Evolutionary conservation across 2,329 filamentous ascomycete species (phyloP).

Genomic region (Cyphellophora attinorum): DNA sequence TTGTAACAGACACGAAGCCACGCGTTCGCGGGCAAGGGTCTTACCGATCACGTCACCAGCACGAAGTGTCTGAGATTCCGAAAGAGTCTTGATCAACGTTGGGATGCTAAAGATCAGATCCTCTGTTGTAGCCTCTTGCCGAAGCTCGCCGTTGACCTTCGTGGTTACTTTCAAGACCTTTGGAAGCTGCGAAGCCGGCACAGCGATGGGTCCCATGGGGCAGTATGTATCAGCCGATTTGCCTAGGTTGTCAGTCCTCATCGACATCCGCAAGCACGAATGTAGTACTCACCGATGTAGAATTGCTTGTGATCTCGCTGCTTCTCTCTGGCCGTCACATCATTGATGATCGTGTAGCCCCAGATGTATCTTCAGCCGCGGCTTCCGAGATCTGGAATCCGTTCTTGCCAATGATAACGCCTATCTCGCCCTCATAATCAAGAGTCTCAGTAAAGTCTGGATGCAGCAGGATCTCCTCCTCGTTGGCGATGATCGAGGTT

Average conservation of each 20-base stretch:
- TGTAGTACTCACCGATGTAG: too few species aligned
- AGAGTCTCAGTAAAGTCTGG: constrained; percentile 38
- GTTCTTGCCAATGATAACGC: constrained; percentile 44
- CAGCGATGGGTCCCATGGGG: constrained; percentile 46
- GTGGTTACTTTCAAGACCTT: constrained; percentile 33
- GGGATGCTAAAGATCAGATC: constrained; percentile 43
- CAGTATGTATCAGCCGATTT: too few species aligned
- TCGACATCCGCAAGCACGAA: too few species aligned
- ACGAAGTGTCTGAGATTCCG: constrained; percentile 41
- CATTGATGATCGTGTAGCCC: constrained; percentile 50
- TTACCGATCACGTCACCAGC: constrained; percentile 42
- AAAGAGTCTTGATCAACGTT: constrained; percentile 37
- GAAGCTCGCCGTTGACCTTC: constrained; percentile 40
- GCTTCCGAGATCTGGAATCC: constrained; percentile 34
- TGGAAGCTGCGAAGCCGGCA: constrained; percentile 37
- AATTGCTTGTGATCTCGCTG: constrained; percentile 53
- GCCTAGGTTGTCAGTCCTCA: too few species aligned
- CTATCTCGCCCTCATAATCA: constrained; percentile 50
- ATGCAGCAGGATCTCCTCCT: constrained; percentile 38
- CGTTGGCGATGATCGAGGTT: constrained; percentile 41
- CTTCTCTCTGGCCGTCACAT: constrained; percentile 44
- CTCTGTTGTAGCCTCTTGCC: constrained; percentile 39
- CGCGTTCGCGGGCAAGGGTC: too few species aligned
- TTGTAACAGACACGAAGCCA: too few species aligned
- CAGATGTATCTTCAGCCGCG: constrained; percentile 43